phyloP scores from a whole-genome alignment of 768 basidiomycete species.

The Ramaria sp. region DNA sequence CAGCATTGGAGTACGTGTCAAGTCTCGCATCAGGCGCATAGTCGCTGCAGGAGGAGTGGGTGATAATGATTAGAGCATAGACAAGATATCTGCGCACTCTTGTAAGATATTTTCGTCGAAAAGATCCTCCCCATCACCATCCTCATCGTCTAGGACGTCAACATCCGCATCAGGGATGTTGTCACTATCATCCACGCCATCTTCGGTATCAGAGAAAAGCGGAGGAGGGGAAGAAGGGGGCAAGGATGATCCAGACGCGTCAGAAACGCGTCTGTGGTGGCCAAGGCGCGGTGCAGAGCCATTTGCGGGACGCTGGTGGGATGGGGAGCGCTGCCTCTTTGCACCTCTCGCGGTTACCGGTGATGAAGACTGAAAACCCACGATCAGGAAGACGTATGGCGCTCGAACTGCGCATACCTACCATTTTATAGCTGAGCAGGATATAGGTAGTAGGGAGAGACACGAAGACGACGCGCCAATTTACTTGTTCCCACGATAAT shows the following conservation, averaged over 20 bases:
- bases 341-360: conserved; percentile 3
- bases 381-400: neutral
- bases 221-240: conserved; percentile 80
- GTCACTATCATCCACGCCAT: conserved; percentile 62
- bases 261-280: conserved; percentile 43
- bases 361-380: conserved; percentile 5
- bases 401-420: neutral
- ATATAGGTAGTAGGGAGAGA: neutral
- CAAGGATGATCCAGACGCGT: conserved; percentile 49
- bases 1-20: conserved; percentile 81
- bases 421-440: neutral
- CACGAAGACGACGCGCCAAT: conserved; percentile 3
- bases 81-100: conserved; percentile 35
- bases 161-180: conserved; percentile 54
- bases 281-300: conserved; percentile 24
- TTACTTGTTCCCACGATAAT: neutral
- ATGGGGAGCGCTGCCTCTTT: conserved; percentile 11
- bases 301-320: neutral
- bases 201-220: conserved; percentile 82
- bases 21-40: conserved; percentile 76
- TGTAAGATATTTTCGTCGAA: conserved; percentile 68
- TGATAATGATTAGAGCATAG: conserved; percentile 7
- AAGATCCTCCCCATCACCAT: conserved; percentile 88
- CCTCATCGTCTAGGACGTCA: conserved; percentile 36
- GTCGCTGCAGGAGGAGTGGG: conserved; percentile 39